Evolutionary conservation across 1,284 basidiomycete species (phyloP), one percentile per base, ranked within the genome.

Genomic region (Phellopilus nigrolimitatus): DNA sequence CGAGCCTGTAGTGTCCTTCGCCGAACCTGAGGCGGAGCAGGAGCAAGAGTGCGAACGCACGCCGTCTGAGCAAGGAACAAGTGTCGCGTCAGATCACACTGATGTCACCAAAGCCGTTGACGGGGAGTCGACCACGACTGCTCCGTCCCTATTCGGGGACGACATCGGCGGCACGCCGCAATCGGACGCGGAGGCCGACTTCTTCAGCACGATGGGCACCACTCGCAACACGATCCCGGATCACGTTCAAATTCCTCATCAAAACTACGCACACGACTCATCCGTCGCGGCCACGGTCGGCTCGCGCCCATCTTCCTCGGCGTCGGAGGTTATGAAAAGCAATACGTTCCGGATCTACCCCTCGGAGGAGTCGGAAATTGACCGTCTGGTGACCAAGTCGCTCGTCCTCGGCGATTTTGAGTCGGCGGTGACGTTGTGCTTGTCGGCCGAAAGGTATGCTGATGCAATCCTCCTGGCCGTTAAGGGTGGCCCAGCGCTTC

Each of bases 391-490:
- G 59, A 97, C 95, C 1, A 91, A 93, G 61, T 91, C 95, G 1
- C 75, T 98, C 27, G 91, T 99, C 1, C 75, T 98, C 7, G 95
- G 95, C 31, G 95, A 99, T 68, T 97, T 98, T 60, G 80, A 85
- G 59, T 90, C 85, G 17, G 95, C 95, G 1, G 95, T 99, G 13
- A 85, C 91, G 8, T 75, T 99, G 5, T 97, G 94, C 66, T 76
- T 99, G 12, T 90, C 91, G 0, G 80, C 86, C 0, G 91, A 95
- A 54, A 82, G 94, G 36, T 97, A 84, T 62, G 95, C 95, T 4
- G 95, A 99, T 62, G 95, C 97, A 0, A 88, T 98, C 50, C 76
- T 99, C 8, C 80, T 98, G 9, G 93, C 95, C 33, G 93, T 91
- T 19, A 88, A 89, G 57, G 95, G 94, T 31, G 94, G 94, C 0